Evolutionary conservation across 1,284 basidiomycete species (phyloP).

Genomic region (Coriolopsis trogii): DNA sequence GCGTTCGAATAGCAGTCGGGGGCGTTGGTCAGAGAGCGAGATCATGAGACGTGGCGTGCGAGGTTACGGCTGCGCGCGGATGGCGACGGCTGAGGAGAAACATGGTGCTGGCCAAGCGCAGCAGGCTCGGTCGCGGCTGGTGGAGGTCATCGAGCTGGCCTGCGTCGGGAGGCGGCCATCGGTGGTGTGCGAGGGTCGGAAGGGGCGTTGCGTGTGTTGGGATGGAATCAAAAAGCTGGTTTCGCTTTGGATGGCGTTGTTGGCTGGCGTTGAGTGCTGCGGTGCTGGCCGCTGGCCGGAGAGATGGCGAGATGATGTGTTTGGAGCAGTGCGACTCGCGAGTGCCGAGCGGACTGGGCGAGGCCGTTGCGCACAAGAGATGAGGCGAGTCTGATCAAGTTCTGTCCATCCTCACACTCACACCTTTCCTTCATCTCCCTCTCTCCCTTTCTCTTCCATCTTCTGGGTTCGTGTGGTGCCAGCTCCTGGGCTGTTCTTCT

Average conservation of each 20-base stretch:
- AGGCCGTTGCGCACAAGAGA: conserved; percentile 4
- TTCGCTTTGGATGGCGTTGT: no score
- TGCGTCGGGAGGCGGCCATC: conserved; percentile 9
- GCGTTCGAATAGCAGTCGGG: no score
- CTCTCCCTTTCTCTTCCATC: conserved; percentile 30
- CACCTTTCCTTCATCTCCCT: conserved; percentile 22
- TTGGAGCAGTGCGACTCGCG: no score
- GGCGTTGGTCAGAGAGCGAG: no score
- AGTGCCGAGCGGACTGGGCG: conserved; percentile 2
- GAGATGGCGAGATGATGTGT: conserved; percentile 13
- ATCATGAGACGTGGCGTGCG: no score
- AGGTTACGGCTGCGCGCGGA: no score
- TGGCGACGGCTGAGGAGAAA: no score
- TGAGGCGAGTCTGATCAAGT: conserved; percentile 10
- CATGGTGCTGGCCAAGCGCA: not conserved
- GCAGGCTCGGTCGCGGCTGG: conserved; percentile 1
- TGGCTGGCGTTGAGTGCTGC: no score
- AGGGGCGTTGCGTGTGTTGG: conserved; percentile 10
- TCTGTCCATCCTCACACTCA: conserved; percentile 5
- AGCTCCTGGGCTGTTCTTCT: conserved; percentile 27
- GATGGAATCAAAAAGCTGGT: no score
- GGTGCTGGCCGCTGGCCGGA: not conserved
- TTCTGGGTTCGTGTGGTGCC: conserved; percentile 27
- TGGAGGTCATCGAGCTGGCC: conserved; percentile 2
- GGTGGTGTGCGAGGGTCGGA: conserved; percentile 13